Conservation (phyloP, 2,329 filamentous ascomycete genomes). For the Cercospora zeae-maydis region DNA sequence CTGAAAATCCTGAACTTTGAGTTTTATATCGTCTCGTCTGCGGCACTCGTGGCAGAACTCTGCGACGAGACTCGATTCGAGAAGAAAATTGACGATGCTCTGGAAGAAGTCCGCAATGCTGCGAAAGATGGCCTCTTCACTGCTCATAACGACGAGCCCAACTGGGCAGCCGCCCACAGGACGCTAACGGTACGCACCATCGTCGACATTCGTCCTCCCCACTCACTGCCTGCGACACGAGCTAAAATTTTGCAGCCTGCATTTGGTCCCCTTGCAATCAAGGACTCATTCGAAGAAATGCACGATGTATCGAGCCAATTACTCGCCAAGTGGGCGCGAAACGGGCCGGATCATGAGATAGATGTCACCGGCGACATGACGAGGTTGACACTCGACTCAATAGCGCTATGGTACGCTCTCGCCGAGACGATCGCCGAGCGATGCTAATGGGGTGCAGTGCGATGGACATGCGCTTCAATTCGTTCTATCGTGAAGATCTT, state of each 20-base stretch:
- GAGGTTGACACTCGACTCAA: constrained; percentile 67
- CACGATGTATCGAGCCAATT: constrained; percentile 36
- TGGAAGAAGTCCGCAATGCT: constrained; percentile 57
- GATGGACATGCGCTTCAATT: constrained; percentile 65
- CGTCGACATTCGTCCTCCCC: constrained; percentile 40
- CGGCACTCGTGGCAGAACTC: constrained; percentile 38
- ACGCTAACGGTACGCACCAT: constrained; percentile 35
- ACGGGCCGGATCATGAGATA: constrained; percentile 56
- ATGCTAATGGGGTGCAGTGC: constrained; percentile 2
- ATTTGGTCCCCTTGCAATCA: constrained; percentile 66
- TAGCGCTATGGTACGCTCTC: constrained; percentile 51
- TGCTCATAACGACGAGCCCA: constrained; percentile 38
- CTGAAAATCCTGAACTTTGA: constrained; percentile 14
- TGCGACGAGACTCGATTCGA: constrained; percentile 49
- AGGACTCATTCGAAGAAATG: constrained; percentile 57
- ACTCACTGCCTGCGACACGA: constrained; percentile 40
- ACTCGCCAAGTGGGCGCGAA: constrained; percentile 37
- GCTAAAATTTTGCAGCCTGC: constrained; percentile 47
- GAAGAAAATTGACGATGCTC: constrained; percentile 53
- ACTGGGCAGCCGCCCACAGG: constrained; percentile 42
- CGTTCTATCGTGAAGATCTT: constrained; percentile 59
- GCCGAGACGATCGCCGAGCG: neutral
- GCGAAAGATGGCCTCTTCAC: constrained; percentile 45
- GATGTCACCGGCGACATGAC: constrained; percentile 65
- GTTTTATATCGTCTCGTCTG: constrained; percentile 12